These are phyloP conservation scores for Fusarium anguioides DNA, from an alignment of 2,329 filamentous ascomycete genomes.

Conservation along the genomic window DNA sequence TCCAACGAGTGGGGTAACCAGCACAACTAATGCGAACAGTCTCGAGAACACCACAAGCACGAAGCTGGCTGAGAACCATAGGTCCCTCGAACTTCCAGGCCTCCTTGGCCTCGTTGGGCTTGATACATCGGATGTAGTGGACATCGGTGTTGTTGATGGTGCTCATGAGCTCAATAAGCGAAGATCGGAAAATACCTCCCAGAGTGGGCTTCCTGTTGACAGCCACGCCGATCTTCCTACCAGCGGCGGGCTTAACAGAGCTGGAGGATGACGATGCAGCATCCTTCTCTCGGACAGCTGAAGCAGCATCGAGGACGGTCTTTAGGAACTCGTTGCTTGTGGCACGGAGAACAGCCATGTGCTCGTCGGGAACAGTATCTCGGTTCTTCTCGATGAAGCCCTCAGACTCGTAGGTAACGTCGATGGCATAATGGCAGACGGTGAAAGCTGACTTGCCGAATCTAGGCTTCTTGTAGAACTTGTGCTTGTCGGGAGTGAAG, in stretches of 20 bases:
- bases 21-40: slow-evolving; percentile 98
- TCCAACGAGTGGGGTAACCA: slow-evolving; percentile 97
- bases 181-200: slow-evolving; percentile 98
- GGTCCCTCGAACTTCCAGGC: slow-evolving; percentile 98
- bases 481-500: slow-evolving; percentile 88
- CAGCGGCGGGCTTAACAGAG: slow-evolving; percentile 82
- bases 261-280: slow-evolving; percentile 70
- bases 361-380: slow-evolving; percentile 97
- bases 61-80: slow-evolving; percentile 96
- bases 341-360: slow-evolving; percentile 89
- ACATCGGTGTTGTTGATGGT: slow-evolving; percentile 99
- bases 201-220: slow-evolving; percentile 97
- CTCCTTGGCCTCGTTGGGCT: slow-evolving; percentile 96
- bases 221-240: slow-evolving; percentile 89
- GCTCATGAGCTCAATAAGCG: slow-evolving; percentile 95
- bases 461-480: slow-evolving; percentile 98
- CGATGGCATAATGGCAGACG: slow-evolving; percentile 96
- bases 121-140: slow-evolving; percentile 99
- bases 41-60: slow-evolving; percentile 98
- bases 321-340: slow-evolving; percentile 88
- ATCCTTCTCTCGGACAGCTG: slow-evolving; percentile 91
- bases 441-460: slow-evolving; percentile 98
- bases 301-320: slow-evolving; percentile 85
- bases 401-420: slow-evolving; percentile 98
- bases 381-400: slow-evolving; percentile 99